These are phyloP conservation scores for Coniosporium apollinis DNA, from an alignment of 495 filamentous ascomycete species.

Conservation along the genomic window DNA sequence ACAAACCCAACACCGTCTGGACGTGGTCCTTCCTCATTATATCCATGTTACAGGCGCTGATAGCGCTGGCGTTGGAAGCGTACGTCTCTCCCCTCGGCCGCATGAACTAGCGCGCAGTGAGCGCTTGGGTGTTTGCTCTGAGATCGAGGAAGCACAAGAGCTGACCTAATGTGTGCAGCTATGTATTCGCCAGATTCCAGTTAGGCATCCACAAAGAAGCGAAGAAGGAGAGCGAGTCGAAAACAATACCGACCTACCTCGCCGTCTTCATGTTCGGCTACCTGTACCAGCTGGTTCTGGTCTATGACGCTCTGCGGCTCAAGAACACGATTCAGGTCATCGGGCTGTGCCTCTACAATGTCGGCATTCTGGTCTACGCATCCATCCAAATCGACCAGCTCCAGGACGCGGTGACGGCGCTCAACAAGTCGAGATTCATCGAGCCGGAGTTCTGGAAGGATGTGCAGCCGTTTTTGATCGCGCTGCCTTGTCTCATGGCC, in stretches of 20 bases:
- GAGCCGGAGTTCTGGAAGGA: conserved; percentile 41
- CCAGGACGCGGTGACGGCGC: conserved; percentile 40
- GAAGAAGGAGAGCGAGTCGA: conserved; percentile 27
- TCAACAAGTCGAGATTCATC: conserved; percentile 26
- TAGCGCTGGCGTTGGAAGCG: conserved; percentile 72
- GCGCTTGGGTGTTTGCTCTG: neutral
- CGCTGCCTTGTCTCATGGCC: conserved; percentile 70
- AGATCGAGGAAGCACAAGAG: neutral
- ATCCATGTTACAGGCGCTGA: conserved; percentile 56
- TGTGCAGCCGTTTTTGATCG: conserved; percentile 60
- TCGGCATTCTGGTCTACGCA: conserved; percentile 80
- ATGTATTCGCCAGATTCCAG: conserved; percentile 55
- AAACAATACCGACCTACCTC: conserved; percentile 75
- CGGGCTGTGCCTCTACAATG: conserved; percentile 79
- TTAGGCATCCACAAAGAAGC: conserved; percentile 26
- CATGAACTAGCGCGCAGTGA: conserved; percentile 1
- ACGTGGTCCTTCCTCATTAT: conserved; percentile 69
- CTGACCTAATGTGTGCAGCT: conserved; percentile 37
- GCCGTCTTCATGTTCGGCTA: conserved; percentile 96
- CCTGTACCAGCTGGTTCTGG: conserved; percentile 72
- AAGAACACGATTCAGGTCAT: conserved; percentile 99
- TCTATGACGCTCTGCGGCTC: conserved; percentile 80
- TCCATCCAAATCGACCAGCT: conserved; percentile 87
- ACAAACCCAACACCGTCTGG: conserved; percentile 66
- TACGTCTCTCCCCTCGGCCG: too few species aligned